Evolutionary conservation across 352 stramenopile species (phyloP).

Genomic region (Phytophthora pluvialis): DNA sequence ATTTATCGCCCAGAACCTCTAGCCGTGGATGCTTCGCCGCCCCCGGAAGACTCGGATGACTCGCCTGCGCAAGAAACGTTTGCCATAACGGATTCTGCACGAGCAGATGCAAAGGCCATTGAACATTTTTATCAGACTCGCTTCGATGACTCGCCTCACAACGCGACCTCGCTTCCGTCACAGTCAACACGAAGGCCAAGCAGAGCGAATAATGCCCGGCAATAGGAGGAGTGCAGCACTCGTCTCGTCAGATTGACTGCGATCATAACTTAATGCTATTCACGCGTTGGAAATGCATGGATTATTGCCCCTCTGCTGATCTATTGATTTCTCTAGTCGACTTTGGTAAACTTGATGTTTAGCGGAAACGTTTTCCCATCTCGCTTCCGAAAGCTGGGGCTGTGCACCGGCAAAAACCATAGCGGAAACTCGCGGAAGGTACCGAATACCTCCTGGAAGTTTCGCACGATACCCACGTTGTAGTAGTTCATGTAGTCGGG

Average conservation of each 20-base stretch:
- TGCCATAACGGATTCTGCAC: not conserved
- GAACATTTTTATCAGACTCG: slow-evolving; percentile 71
- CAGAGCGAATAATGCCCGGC: slow-evolving; percentile 8
- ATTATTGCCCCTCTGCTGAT: not conserved
- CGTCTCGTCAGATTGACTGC: not conserved
- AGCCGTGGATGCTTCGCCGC: not conserved
- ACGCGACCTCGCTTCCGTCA: not conserved
- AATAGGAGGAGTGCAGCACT: not conserved
- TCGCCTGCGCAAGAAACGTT: slow-evolving; percentile 4
- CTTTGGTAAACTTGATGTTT: slow-evolving; percentile 58
- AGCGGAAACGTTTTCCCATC: slow-evolving; percentile 59
- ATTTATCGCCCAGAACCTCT: slow-evolving; percentile 11
- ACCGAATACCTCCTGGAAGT: slow-evolving; percentile 83
- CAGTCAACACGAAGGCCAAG: slow-evolving; percentile 13
- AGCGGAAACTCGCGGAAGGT: slow-evolving; percentile 61
- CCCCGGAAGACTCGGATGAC: not conserved
- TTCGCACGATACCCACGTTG: slow-evolving; percentile 71
- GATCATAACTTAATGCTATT: slow-evolving; percentile 13
- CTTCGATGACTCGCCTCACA: slow-evolving; percentile 50
- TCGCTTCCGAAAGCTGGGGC: slow-evolving; percentile 51
- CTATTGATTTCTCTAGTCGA: slow-evolving; percentile 49
- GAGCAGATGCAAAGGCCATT: slow-evolving; percentile 33
- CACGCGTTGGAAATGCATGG: not conserved
- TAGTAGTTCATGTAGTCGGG: slow-evolving; percentile 86
- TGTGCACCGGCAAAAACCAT: slow-evolving; percentile 79